Evolutionary conservation across 2,329 filamentous ascomycete genomes (phyloP), one percentile per base, ranked within the genome.

Genomic region (Alternaria angustiovoidea): DNA sequence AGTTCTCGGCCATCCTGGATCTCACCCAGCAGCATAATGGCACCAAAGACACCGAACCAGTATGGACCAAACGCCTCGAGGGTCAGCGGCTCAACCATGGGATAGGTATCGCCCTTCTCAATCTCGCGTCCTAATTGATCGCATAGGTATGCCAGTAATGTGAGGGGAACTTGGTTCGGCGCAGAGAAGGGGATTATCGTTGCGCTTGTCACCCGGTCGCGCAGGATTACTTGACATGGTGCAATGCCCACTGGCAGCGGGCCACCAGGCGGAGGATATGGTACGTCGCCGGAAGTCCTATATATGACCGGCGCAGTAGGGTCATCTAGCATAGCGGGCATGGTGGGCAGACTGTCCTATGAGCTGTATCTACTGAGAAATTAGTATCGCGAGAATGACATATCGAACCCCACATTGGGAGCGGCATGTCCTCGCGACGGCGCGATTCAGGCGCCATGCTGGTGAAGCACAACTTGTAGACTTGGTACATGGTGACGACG

Each of bases 21-120:
- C 70, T 90, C 88, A 57, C 93, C 93, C 42, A 95, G 83, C 22
- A 96, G 83, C 92, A 96, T 95, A 75, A 96, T 88, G 49, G 91
- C 92, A 47, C 88, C 92, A 74, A 96, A 96, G 78, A 93, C 93
- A 72, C 92, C 91, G 77, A 97, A 94, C 93, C 93, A 97, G 80
- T 96, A 95, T 54, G 86, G 83, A 9, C 89, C 89, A 74, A 96
- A 97, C 64, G 85, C 87, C 20, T 91, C 88, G n/a, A 90, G 81
- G 5, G 89, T 83, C 79, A 96, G 87, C 18, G 88, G 83, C 53
- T 94, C 89, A 70, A 90, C 87, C 91, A 96, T 94, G 22, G 93
- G 92, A 78, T 96, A 96, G 1, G 93, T 96, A 77, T 96, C 93
- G 57, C 93, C 93, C 78, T 92, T 91, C 73, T 95, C 92, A 72